Evolutionary conservation across 768 basidiomycete genomes (phyloP).

Genomic region (Leccinellum albellum): DNA sequence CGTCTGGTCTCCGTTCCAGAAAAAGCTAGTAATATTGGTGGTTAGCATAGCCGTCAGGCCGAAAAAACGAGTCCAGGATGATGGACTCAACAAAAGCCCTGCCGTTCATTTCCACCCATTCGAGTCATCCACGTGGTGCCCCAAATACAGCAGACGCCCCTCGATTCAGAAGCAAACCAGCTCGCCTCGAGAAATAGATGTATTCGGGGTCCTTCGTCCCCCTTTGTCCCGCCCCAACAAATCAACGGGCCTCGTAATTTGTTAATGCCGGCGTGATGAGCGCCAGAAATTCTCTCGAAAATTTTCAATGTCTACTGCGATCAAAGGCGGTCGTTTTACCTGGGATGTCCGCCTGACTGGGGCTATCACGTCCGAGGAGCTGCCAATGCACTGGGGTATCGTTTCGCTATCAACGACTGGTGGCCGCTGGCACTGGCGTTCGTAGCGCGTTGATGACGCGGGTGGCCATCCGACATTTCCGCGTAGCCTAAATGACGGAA

Average conservation of each 20-base stretch:
- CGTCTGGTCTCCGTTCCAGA: conserved; percentile 20
- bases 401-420: conserved; percentile 6
- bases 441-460: conserved; percentile 1
- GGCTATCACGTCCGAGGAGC: conserved; percentile 22
- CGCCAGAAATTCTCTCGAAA: conserved; percentile 13
- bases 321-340: conserved; percentile 10
- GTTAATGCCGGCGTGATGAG: conserved; percentile 16
- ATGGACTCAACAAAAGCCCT: not conserved
- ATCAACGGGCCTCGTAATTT: conserved; percentile 13
- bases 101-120: conserved; percentile 3
- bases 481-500: conserved; percentile 8
- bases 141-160: not conserved
- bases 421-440: conserved; percentile 1
- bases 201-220: conserved; percentile 24
- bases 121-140: conserved; percentile 16
- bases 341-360: conserved; percentile 7
- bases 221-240: conserved; percentile 10
- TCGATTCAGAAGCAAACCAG: conserved; percentile 16
- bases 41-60: conserved; percentile 9
- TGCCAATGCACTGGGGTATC: not conserved
- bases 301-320: conserved; percentile 3
- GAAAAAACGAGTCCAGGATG: not conserved
- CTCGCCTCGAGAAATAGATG: conserved; percentile 12
- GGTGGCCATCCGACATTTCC: conserved; percentile 16
- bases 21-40: conserved; percentile 2